Conservation (phyloP, 345 rosid genomes). For the Eucalyptus cloeziana region DNA sequence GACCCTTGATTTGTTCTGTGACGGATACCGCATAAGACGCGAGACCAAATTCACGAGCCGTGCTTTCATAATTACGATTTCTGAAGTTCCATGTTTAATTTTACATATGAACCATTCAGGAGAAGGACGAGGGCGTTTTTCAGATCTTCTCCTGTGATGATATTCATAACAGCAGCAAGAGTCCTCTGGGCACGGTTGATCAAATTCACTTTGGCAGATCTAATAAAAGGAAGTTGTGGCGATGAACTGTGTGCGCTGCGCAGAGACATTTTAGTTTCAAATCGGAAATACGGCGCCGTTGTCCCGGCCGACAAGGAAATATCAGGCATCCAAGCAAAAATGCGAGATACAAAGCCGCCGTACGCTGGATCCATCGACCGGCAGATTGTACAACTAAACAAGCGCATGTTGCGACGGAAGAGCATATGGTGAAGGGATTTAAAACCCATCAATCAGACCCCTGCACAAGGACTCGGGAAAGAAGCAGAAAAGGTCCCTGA, state of each 20-base stretch:
- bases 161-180: neutral
- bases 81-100: neutral
- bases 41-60: neutral
- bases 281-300: neutral
- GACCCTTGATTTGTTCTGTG: neutral
- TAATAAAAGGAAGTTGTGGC: neutral
- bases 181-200: neutral
- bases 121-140: neutral
- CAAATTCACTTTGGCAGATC: neutral
- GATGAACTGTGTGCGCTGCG: accelerated
- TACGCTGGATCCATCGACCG: neutral
- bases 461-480: neutral
- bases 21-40: neutral
- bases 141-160: neutral
- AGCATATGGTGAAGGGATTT: neutral
- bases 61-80: neutral
- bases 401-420: neutral
- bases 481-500: neutral
- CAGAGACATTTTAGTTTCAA: neutral
- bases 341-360: neutral
- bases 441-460: neutral
- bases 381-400: neutral
- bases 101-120: neutral
- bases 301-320: neutral
- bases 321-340: neutral